phyloP scores from a whole-genome alignment of 805 yeast species.

The Metschnikowia reukaufii region DNA sequence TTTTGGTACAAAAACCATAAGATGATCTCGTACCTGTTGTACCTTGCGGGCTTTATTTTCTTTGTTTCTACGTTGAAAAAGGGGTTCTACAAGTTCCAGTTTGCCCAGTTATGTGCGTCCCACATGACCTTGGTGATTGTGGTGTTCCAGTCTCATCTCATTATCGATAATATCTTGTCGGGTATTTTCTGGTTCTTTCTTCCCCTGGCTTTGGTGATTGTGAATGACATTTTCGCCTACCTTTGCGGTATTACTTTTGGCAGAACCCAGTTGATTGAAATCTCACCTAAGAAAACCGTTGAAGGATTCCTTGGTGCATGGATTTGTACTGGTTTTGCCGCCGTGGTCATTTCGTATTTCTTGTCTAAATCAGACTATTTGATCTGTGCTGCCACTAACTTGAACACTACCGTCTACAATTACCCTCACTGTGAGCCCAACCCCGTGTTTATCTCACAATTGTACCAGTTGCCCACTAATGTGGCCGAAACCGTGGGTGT shows the following conservation, averaged over 20 bases:
- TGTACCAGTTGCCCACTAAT: conserved; percentile 70
- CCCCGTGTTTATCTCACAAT: conserved; percentile 84
- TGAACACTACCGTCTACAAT: conserved; percentile 60
- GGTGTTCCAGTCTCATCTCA: conserved; percentile 91
- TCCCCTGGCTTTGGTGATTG: conserved; percentile 88
- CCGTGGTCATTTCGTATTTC: conserved; percentile 62
- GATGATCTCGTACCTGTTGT: conserved; percentile 79
- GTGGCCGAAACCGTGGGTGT: conserved; percentile 49
- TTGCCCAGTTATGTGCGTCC: conserved; percentile 88
- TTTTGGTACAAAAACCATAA: conserved; percentile 75
- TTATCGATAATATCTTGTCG: conserved; percentile 81
- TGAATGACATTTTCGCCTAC: conserved; percentile 95
- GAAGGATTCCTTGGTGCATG: conserved; percentile 98
- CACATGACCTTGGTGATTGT: conserved; percentile 91
- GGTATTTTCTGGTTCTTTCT: conserved; percentile 94
- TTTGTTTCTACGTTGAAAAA: conserved; percentile 87
- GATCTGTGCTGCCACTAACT: conserved; percentile 82
- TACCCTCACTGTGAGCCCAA: conserved; percentile 75
- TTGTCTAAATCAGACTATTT: conserved; percentile 68
- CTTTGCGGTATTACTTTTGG: conserved; percentile 97
- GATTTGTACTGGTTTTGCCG: conserved; percentile 83
- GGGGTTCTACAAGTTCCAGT: conserved; percentile 88
- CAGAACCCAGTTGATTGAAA: conserved; percentile 83
- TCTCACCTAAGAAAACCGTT: conserved; percentile 95
- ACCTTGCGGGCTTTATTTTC: conserved; percentile 82